Evolutionary conservation across 768 basidiomycete genomes (phyloP).

Genomic region (Tricholoma furcatifolium): DNA sequence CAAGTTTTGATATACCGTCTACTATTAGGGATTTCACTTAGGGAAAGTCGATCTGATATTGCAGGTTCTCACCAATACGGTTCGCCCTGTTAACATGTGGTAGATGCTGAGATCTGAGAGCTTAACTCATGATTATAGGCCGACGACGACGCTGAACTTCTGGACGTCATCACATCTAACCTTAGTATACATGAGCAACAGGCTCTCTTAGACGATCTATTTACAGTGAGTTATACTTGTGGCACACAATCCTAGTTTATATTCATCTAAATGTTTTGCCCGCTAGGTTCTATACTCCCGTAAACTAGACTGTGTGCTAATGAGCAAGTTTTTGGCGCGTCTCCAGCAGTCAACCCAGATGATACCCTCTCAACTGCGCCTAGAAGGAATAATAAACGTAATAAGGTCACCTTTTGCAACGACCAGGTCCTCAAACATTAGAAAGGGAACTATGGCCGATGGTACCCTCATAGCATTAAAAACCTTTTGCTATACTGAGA

Average conservation of each 20-base stretch:
- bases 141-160: no score
- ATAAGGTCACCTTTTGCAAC: not conserved
- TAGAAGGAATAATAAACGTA: not conserved
- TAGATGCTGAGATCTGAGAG: no score
- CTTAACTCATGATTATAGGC: no score
- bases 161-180: no score
- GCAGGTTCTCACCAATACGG: no score
- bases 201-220: not conserved
- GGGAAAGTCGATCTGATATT: no score
- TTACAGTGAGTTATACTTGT: not conserved
- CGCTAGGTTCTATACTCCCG: not conserved
- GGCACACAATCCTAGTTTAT: not conserved
- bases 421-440: slow-evolving; percentile 8
- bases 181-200: not conserved
- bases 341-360: slow-evolving; percentile 4
- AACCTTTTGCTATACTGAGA: slow-evolving; percentile 4
- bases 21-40: no score
- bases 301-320: not conserved
- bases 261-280: not conserved
- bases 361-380: not conserved
- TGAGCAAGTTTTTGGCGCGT: slow-evolving; percentile 2
- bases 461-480: slow-evolving; percentile 2
- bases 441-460: not conserved
- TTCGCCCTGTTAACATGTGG: no score
- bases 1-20: no score